phyloP scores from a whole-genome alignment of 257 asterid genomes.

The Solanum pennellii region DNA sequence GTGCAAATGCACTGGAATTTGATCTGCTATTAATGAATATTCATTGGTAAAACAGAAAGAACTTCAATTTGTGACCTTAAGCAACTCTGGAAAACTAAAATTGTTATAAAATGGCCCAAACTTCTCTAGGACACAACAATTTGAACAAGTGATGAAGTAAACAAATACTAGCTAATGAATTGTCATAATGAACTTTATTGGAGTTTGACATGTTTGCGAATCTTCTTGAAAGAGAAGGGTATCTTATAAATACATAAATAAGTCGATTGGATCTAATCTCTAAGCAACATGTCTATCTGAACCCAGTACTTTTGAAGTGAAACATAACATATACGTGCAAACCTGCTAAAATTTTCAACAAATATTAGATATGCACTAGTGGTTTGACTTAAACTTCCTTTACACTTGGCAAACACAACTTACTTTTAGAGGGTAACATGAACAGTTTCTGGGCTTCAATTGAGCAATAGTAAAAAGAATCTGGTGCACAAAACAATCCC shows the following conservation, averaged over 20 bases:
- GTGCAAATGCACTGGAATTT: background rate
- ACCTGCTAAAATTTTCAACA: background rate
- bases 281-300: background rate
- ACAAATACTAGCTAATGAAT: background rate
- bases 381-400: background rate
- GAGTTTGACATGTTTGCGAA: background rate
- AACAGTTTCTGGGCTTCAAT: background rate
- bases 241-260: too few relatives aligned
- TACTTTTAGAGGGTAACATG: background rate
- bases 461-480: too few relatives aligned
- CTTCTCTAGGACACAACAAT: too few relatives aligned
- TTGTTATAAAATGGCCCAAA: too few relatives aligned
- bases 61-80: too few relatives aligned
- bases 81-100: too few relatives aligned
- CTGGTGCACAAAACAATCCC: background rate
- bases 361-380: background rate
- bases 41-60: background rate
- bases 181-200: background rate
- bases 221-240: background rate
- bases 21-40: background rate
- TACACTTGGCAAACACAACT: background rate
- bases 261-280: background rate
- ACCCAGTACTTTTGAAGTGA: background rate
- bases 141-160: background rate
- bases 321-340: background rate